Conservation (phyloP, 164 flowering plant genomes). For the Kingdonia uniflora region DNA sequence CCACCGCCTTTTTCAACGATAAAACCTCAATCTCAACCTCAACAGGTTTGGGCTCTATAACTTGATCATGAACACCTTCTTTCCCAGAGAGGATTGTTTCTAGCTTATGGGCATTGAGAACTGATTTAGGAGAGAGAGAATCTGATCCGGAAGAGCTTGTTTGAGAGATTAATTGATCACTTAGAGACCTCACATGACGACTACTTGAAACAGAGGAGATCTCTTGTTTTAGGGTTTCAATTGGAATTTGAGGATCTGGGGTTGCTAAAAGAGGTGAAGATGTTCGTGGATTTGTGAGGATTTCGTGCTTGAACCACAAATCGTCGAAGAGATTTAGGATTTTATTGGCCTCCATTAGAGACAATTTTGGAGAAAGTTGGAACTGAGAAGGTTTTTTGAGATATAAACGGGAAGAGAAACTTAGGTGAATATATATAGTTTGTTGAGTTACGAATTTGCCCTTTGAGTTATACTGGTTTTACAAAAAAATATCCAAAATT, state of each 20-base stretch:
- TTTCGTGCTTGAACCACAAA: slow-evolving; percentile 33
- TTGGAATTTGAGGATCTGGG: slow-evolving; percentile 12
- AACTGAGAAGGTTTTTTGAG: not conserved
- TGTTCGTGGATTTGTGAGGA: slow-evolving; percentile 11
- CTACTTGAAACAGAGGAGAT: slow-evolving; percentile 12
- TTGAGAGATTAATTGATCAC: slow-evolving; percentile 26
- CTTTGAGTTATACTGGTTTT: not conserved
- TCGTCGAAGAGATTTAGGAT: slow-evolving; percentile 34
- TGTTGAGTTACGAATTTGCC: slow-evolving; percentile 2
- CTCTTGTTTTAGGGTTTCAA: slow-evolving; percentile 7
- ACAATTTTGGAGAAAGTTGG: not conserved
- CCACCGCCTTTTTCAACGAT: slow-evolving; percentile 12
- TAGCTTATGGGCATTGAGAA: slow-evolving; percentile 24
- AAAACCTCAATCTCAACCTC: no score
- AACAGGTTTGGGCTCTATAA: not conserved
- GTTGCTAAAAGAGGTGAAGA: slow-evolving; percentile 3
- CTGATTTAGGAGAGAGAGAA: slow-evolving; percentile 21
- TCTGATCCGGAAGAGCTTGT: slow-evolving; percentile 17
- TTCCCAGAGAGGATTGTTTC: slow-evolving; percentile 44
- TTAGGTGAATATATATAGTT: not conserved
- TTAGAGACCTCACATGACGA: slow-evolving; percentile 27
- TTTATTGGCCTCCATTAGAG: slow-evolving; percentile 28
- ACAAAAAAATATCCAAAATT: not conserved
- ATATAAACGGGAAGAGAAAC: not conserved
- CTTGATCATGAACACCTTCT: not conserved